Percentiles rank a stretch among this genome's conserved stretches.
phyloP scores from a whole-genome alignment of 2,329 filamentous ascomycete species.

The Fusarium liriodendri region DNA sequence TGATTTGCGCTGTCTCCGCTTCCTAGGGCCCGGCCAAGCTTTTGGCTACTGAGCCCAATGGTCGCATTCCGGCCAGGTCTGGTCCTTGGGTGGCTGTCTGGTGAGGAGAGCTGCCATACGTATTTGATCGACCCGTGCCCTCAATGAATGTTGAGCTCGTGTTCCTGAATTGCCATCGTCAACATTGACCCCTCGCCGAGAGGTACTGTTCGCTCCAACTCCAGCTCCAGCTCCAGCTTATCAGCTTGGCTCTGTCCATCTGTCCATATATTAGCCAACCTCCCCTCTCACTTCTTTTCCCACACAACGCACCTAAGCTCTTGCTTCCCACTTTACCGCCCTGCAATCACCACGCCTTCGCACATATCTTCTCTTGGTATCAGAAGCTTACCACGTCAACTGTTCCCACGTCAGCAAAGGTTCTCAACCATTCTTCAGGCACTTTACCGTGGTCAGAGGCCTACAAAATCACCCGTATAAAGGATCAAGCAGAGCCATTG shows the following conservation, averaged over 20 bases:
- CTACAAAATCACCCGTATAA: neutral
- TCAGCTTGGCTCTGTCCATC: constrained; percentile 7
- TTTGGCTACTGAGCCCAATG: constrained; percentile 15
- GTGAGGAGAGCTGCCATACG: constrained; percentile 19
- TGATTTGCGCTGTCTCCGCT: constrained; percentile 20
- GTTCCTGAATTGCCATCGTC: constrained; percentile 5
- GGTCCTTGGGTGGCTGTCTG: constrained; percentile 22
- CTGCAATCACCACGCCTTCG: neutral
- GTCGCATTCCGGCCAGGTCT: constrained; percentile 8
- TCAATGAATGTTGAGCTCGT: constrained; percentile 9
- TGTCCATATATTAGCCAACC: constrained; percentile 25
- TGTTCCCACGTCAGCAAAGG: neutral
- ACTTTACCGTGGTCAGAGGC: neutral
- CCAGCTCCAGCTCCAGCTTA: neutral
- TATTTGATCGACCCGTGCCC: constrained; percentile 25
- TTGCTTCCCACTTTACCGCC: neutral
- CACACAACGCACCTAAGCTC: neutral
- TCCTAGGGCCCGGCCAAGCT: constrained; percentile 19
- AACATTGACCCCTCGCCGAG: constrained; percentile 7
- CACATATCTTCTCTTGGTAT: neutral
- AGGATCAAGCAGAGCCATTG: constrained; percentile 11
- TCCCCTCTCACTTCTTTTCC: neutral
- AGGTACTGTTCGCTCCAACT: neutral
- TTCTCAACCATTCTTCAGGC: neutral
- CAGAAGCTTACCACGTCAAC: neutral